A percentile compares a stretch with the other conserved stretches of the same genome.
Conservation (phyloP, 2,329 filamentous ascomycete species). For the Alternaria angustiovoidea region DNA sequence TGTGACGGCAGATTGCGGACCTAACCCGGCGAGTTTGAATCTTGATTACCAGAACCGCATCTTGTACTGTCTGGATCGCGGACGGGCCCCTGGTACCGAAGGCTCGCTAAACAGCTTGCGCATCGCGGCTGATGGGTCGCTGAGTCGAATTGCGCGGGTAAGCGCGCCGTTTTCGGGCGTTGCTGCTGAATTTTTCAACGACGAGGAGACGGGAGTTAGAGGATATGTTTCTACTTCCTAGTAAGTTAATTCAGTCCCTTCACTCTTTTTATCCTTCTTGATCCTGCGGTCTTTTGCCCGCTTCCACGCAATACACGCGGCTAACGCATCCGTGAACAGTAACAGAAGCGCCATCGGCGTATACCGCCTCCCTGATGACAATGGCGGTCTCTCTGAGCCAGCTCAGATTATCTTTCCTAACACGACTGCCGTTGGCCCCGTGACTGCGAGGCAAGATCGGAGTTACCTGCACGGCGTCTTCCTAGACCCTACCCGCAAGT, state of each 20-base stretch:
- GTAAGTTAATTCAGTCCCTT: constrained; percentile 9
- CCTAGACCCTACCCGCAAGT: constrained; percentile 68
- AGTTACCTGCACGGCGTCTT: constrained; percentile 62
- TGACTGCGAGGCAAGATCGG: constrained; percentile 45
- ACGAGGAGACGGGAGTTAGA: not conserved
- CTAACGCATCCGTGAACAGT: not conserved
- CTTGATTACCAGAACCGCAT: constrained; percentile 18
- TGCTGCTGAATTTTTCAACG: constrained; percentile 15
- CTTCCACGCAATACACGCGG: not conserved
- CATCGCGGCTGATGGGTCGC: constrained; percentile 8
- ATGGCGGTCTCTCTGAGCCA: constrained; percentile 10
- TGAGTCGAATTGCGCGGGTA: constrained; percentile 15
- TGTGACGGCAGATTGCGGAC: constrained; percentile 13
- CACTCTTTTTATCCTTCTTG: not conserved
- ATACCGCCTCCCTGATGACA: constrained; percentile 12
- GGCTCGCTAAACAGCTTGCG: constrained; percentile 22
- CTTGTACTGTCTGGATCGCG: constrained; percentile 26
- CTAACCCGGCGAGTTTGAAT: constrained; percentile 21
- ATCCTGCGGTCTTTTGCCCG: not conserved
- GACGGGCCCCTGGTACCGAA: constrained; percentile 9
- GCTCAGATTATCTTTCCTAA: constrained; percentile 15
- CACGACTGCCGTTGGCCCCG: constrained; percentile 9
- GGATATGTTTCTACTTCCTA: constrained; percentile 22
- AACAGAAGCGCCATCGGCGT: constrained; percentile 19
- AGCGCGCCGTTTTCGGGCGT: constrained; percentile 25